Conservation (phyloP, 23 red algal species). For the Gracilaria vermiculophylla region DNA sequence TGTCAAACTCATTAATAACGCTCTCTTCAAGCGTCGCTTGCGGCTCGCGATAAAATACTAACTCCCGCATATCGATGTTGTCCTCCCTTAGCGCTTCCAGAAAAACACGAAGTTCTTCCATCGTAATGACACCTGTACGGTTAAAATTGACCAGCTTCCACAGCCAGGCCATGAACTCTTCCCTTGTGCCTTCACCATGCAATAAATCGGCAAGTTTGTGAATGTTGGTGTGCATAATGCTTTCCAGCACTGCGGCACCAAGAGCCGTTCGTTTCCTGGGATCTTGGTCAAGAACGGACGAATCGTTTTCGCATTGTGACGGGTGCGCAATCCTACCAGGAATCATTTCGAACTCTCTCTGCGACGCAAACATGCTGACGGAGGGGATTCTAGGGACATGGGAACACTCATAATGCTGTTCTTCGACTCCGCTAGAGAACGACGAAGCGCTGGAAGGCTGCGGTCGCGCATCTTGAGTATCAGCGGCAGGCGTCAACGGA, state of each 20-base stretch:
- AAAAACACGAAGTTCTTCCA: slow-evolving; percentile 82
- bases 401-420: background rate
- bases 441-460: slow-evolving; percentile 5
- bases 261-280: slow-evolving; percentile 67
- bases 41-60: slow-evolving; percentile 72
- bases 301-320: background rate
- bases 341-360: slow-evolving; percentile 52
- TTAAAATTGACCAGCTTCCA: slow-evolving; percentile 77
- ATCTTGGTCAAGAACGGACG: slow-evolving; percentile 9
- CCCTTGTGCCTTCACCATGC: slow-evolving; percentile 65
- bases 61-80: slow-evolving; percentile 83
- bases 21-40: slow-evolving; percentile 73
- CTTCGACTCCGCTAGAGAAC: slow-evolving; percentile 20
- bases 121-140: slow-evolving; percentile 52
- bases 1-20: slow-evolving; percentile 91
- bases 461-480: background rate
- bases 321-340: background rate
- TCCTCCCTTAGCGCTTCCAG: slow-evolving; percentile 78
- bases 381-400: background rate
- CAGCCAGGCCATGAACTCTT: slow-evolving; percentile 91
- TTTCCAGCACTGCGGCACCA: slow-evolving; percentile 78
- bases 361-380: slow-evolving; percentile 76
- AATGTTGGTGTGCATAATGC: slow-evolving; percentile 69
- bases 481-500: background rate
- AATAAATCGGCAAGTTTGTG: slow-evolving; percentile 75